A percentile compares a stretch with the other conserved stretches of the same genome.
These are phyloP conservation scores for Colletotrichum eremochloae DNA, from an alignment of 2,329 filamentous ascomycete genomes.

Conservation along the genomic window DNA sequence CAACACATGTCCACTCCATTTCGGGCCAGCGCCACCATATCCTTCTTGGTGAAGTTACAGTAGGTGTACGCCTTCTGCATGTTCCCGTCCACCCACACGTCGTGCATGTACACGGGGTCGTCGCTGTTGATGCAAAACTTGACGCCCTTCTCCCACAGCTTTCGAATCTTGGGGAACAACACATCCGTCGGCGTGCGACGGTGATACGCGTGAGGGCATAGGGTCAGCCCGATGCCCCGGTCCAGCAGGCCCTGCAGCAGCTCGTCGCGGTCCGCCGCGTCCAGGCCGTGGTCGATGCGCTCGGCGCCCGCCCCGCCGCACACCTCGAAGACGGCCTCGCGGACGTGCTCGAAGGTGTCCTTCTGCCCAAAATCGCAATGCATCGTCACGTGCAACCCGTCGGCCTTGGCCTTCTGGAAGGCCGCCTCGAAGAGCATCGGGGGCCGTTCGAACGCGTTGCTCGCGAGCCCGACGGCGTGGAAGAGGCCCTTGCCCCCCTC, in stretches of 20 bases:
- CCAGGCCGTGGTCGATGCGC: conserved; percentile 83
- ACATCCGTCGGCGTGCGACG: conserved; percentile 58
- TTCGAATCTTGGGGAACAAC: conserved; percentile 64
- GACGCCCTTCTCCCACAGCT: conserved; percentile 73
- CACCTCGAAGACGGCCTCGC: conserved; percentile 51
- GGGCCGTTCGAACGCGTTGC: conserved; percentile 60
- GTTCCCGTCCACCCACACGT: conserved; percentile 63
- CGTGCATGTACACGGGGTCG: conserved; percentile 75
- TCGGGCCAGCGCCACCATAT: conserved; percentile 57
- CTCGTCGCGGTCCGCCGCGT: conserved; percentile 70
- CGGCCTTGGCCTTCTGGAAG: conserved; percentile 52
- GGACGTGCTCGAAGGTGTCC: conserved; percentile 59
- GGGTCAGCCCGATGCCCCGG: conserved; percentile 72
- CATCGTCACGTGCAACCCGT: conserved; percentile 60
- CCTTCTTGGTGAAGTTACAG: conserved; percentile 54
- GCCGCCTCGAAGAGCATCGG: conserved; percentile 58
- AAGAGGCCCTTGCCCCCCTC: conserved; percentile 54
- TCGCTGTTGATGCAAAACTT: conserved; percentile 81
- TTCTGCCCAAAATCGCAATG: conserved; percentile 66
- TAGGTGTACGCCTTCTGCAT: conserved; percentile 58
- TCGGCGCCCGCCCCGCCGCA: conserved; percentile 59
- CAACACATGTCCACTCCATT: conserved; percentile 62
- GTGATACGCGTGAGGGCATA: conserved; percentile 71
- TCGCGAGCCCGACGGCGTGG: conserved; percentile 61
- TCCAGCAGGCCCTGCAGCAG: conserved; percentile 71